Evolutionary conservation across 306 rosid genomes (phyloP), one percentile per base, ranked within the genome.

Genomic region (Urtica urens): DNA sequence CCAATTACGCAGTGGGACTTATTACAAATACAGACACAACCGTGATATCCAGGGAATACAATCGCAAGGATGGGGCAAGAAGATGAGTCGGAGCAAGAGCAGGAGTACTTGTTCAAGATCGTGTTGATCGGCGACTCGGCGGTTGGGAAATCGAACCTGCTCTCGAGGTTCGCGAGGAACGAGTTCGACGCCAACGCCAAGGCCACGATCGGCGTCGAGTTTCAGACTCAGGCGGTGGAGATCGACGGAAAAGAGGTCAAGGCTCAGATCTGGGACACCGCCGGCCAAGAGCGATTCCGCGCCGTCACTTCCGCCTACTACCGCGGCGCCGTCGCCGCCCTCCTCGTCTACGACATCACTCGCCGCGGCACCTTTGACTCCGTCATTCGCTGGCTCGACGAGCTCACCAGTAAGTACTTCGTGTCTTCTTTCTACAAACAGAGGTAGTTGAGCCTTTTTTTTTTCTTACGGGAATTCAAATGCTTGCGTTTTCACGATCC

Each of bases 251-350:
- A 79, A 31, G 74, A 76, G 74, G 55, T 87, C 2, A 87, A 87
- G 62, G 93, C 96, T 16, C 94, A 83, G 94, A 87, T 87, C 87
- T 87, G 96, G 96, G 96, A 87, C 63, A 87, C 96, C 14, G 96
- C 94, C 2, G 96, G 96, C 0, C 96, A 87, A 49, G 94, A 87
- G 31, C 75, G 94, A 0, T 87, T 87, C 59, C 61, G 96, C 50
- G 96, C 96, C 1, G 96, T 87, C 22, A 87, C 96, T 38, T 87
- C 96, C 16, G 87, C 96, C 55, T 87, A 87, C 42, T 87, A 87
- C n/a, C 66, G 96, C n/a, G 96, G 96, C 27, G 94, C 96, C 4
- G 76, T 83, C 20, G 96, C 93, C 0, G 94, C 85, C 0, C 96
- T 87, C 10, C 30, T 87, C 24, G 96, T 83, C 13, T 87, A 87